Conservation (phyloP, 306 rosid species). For the Acacia melanoxylon region DNA sequence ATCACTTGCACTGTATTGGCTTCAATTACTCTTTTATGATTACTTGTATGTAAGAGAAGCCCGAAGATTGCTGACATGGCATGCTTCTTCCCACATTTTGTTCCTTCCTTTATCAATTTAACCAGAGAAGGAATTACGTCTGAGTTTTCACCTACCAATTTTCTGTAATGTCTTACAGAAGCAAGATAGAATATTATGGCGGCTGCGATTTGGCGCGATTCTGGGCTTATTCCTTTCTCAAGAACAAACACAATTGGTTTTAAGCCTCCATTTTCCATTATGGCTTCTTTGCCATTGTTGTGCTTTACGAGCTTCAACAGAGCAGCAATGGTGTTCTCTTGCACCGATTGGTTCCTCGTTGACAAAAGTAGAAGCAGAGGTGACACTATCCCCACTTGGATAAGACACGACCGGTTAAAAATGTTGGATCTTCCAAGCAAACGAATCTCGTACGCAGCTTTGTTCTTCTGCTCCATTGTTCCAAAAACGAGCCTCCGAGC, state of each 20-base stretch:
- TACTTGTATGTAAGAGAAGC: slow-evolving; percentile 45
- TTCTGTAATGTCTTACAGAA: slow-evolving; percentile 49
- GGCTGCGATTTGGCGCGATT: slow-evolving; percentile 62
- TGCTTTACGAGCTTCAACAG: slow-evolving; percentile 71
- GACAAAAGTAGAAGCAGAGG: slow-evolving; percentile 46
- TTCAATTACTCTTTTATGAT: slow-evolving; percentile 45
- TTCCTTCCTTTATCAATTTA: slow-evolving; percentile 53
- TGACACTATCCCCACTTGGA: slow-evolving; percentile 51
- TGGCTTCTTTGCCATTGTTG: slow-evolving; percentile 37
- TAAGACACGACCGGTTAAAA: slow-evolving; percentile 59
- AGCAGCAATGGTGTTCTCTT: slow-evolving; percentile 59
- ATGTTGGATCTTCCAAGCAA: slow-evolving; percentile 57
- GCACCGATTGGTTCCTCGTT: slow-evolving; percentile 16
- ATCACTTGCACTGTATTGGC: slow-evolving; percentile 53
- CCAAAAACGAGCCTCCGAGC: slow-evolving; percentile 52
- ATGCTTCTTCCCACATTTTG: slow-evolving; percentile 49
- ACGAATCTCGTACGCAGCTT: slow-evolving; percentile 68
- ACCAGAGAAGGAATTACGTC: slow-evolving; percentile 51
- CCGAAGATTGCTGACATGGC: slow-evolving; percentile 65
- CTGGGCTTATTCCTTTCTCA: slow-evolving; percentile 44
- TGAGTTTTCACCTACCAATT: slow-evolving; percentile 53
- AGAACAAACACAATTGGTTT: slow-evolving; percentile 46
- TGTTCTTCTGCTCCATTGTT: slow-evolving; percentile 47
- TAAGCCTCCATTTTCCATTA: slow-evolving; percentile 59
- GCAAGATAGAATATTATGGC: slow-evolving; percentile 62